Percentiles rank a stretch among this genome's conserved stretches.
These are phyloP conservation scores for Fagus crenata DNA, from an alignment of 306 rosid genomes.

Conservation along the genomic window DNA sequence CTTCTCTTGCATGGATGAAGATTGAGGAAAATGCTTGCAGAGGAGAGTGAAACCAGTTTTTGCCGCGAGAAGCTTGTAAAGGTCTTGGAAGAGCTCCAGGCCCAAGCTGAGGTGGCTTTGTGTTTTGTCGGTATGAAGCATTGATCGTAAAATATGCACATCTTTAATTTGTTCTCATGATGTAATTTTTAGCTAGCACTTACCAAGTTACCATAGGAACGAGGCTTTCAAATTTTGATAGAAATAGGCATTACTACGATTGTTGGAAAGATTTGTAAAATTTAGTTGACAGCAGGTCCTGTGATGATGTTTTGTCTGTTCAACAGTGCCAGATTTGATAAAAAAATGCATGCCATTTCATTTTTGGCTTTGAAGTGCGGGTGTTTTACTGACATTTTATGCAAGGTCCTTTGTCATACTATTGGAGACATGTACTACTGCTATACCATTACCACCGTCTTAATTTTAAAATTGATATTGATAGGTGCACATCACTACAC, in stretches of 20 bases:
- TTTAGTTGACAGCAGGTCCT: neutral
- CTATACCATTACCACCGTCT: no score
- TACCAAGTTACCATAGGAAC: neutral
- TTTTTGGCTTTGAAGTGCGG: neutral
- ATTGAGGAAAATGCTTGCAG: conserved; percentile 78
- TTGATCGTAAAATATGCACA: conserved; percentile 34
- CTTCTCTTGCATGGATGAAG: conserved; percentile 35
- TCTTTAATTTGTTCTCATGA: conserved; percentile 3
- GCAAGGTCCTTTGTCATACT: neutral
- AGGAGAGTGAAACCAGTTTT: conserved; percentile 46
- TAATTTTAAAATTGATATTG: no score
- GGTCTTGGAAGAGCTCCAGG: conserved; percentile 80
- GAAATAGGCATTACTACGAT: neutral
- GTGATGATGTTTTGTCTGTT: neutral
- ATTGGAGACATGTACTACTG: neutral
- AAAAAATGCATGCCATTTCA: neutral
- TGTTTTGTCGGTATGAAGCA: conserved; percentile 86
- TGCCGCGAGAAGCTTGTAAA: conserved; percentile 70
- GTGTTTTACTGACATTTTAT: neutral
- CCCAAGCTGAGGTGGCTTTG: conserved; percentile 90
- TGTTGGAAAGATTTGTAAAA: neutral
- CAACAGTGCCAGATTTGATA: neutral
- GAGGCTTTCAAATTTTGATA: neutral
- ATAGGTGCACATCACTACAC: no score
- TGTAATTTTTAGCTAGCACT: neutral